Evolutionary conservation across 257 asterid species (phyloP).

Genomic region (Ballota nigra): DNA sequence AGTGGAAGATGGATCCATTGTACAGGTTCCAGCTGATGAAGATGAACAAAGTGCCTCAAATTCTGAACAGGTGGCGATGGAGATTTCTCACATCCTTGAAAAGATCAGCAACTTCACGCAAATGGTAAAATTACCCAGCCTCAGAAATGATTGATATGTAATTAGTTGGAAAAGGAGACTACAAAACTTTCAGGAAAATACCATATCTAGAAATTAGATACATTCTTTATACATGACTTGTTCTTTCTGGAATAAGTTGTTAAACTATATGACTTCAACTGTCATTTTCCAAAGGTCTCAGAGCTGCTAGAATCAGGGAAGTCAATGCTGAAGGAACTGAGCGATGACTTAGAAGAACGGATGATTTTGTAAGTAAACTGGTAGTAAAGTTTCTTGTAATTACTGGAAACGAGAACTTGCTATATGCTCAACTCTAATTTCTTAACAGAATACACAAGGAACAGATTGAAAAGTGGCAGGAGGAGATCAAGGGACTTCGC

Average conservation of each 20-base stretch:
- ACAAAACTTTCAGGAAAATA: conserved; percentile 3
- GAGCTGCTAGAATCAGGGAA: conserved; percentile 92
- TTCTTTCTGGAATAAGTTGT: conserved; percentile 3
- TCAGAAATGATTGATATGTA: neutral
- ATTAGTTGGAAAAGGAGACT: neutral
- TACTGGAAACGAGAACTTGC: conserved; percentile 14
- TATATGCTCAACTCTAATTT: conserved; percentile 25
- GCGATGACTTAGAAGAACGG: conserved; percentile 76
- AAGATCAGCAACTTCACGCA: conserved; percentile 72
- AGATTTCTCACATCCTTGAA: conserved; percentile 73
- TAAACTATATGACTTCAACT: conserved; percentile 18
- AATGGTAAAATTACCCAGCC: conserved; percentile 46
- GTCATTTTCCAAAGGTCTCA: conserved; percentile 54
- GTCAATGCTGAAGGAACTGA: conserved; percentile 77
- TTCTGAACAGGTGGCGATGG: conserved; percentile 68
- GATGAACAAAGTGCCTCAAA: conserved; percentile 36
- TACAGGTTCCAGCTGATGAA: conserved; percentile 53
- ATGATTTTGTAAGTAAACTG: conserved; percentile 57
- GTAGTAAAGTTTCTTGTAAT: conserved; percentile 6
- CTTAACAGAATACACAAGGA: conserved; percentile 73
- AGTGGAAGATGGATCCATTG: conserved; percentile 35
- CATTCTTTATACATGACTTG: neutral
- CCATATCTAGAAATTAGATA: neutral
- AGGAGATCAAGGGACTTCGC: conserved; percentile 81
- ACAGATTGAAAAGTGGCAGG: conserved; percentile 87